A percentile compares a stretch with the other conserved stretches of the same genome.
phyloP scores from a whole-genome alignment of 2,329 filamentous ascomycete species.

The Pseudocercospora pini-densiflorae region DNA sequence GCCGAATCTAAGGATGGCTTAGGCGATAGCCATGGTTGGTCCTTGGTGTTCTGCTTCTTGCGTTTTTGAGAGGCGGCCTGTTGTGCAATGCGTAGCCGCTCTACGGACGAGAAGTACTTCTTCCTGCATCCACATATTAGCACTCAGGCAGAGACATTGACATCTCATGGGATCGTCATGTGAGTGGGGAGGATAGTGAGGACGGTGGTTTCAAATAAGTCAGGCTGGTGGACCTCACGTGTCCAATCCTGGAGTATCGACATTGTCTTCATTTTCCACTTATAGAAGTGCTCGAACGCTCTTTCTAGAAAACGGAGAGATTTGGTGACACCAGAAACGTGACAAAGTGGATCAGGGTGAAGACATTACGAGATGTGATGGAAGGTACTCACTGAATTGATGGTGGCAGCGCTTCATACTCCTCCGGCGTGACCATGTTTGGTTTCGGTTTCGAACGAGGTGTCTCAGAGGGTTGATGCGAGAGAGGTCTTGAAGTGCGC shows the following conservation, averaged over 20 bases:
- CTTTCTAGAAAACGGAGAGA: not conserved
- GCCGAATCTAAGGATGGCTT: constrained; percentile 38
- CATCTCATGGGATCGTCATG: constrained; percentile 13
- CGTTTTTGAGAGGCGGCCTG: constrained; percentile 44
- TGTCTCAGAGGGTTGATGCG: constrained; percentile 4
- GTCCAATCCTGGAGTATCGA: not conserved
- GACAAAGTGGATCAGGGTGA: constrained; percentile 1
- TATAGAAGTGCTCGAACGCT: constrained; percentile 3
- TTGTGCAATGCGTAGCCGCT: constrained; percentile 70
- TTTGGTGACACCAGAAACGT: not conserved
- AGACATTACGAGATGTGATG: constrained; percentile 7
- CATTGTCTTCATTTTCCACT: not conserved
- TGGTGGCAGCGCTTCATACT: constrained; percentile 48
- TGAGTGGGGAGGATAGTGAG: constrained; percentile 6
- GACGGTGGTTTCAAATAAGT: constrained; percentile 22
- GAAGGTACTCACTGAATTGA: constrained; percentile 48
- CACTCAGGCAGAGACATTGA: not conserved
- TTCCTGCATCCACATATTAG: constrained; percentile 42
- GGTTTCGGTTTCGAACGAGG: constrained; percentile 16
- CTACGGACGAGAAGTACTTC: constrained; percentile 75
- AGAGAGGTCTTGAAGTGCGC: not conserved
- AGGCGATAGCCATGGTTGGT: constrained; percentile 27
- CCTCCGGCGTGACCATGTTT: constrained; percentile 40
- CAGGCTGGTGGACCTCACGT: constrained; percentile 8
- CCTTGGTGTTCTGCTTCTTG: constrained; percentile 26